Conservation (phyloP, 441 rosid species). For the Eruca vesicaria region DNA sequence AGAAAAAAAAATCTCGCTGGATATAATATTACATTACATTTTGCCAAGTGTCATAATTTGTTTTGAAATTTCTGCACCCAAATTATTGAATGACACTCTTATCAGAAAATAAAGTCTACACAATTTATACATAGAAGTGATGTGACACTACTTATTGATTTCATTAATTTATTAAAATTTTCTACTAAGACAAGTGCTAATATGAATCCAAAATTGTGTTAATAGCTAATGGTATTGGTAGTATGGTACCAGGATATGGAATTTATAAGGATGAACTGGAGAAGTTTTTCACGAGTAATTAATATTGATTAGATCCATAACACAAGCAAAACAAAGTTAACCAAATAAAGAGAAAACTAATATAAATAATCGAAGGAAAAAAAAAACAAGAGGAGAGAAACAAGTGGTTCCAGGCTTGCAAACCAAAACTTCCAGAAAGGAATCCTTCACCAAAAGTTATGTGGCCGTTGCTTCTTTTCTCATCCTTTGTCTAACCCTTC, state of each 20-base stretch:
- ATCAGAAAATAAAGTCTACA: background rate
- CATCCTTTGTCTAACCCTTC: constrained; percentile 20
- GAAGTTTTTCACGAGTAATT: background rate
- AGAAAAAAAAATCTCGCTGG: background rate
- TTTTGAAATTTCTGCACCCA: background rate
- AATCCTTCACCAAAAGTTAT: constrained; percentile 64
- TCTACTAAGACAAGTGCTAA: background rate
- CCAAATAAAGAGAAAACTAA: constrained; percentile 3
- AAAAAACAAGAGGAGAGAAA: constrained; percentile 25
- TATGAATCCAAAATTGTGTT: background rate
- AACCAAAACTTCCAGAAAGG: constrained; percentile 63
- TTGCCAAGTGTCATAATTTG: background rate
- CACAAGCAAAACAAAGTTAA: constrained; percentile 28
- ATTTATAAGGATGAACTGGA: background rate
- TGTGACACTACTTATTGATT: background rate
- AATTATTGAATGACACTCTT: background rate
- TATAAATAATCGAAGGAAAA: constrained; percentile 1
- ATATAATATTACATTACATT: background rate
- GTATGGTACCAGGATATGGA: background rate
- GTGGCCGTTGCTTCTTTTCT: constrained; percentile 67
- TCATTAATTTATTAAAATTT: background rate
- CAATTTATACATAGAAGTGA: background rate
- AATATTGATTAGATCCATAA: constrained; percentile 9
- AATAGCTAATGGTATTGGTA: background rate
- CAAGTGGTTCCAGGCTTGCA: constrained; percentile 90